Evolutionary conservation across 257 asterid species (phyloP).

Genomic region (Nicotiana sylvestris): DNA sequence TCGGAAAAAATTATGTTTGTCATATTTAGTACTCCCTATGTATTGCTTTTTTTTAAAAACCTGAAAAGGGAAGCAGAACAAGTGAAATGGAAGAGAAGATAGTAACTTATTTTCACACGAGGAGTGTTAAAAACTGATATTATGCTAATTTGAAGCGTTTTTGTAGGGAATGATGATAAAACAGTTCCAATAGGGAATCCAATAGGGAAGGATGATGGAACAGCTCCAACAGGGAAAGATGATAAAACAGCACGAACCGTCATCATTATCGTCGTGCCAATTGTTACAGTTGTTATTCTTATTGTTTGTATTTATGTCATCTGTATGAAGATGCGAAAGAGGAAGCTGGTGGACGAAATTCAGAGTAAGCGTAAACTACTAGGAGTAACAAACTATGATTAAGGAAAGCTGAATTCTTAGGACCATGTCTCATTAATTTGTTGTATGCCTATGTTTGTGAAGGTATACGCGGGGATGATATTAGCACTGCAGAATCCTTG

Average conservation of each 20-base stretch:
- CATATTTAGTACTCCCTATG: too few relatives aligned
- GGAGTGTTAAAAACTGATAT: neutral
- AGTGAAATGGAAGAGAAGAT: neutral
- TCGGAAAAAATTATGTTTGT: neutral
- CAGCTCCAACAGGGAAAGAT: neutral
- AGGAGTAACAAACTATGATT: too few relatives aligned
- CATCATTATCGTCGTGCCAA: neutral
- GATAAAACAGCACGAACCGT: neutral
- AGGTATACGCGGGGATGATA: neutral
- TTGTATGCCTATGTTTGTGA: neutral
- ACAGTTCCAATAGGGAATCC: neutral
- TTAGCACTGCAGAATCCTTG: conserved; percentile 14
- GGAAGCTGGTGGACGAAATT: neutral
- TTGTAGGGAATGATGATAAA: conserved; percentile 2
- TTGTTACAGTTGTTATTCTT: neutral
- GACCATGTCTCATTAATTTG: neutral
- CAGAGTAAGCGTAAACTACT: neutral
- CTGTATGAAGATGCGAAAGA: neutral
- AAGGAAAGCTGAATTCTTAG: neutral
- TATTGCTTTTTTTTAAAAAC: too few relatives aligned
- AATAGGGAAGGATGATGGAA: neutral
- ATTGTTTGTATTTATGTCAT: neutral
- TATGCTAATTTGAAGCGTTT: neutral
- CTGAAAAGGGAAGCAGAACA: too few relatives aligned
- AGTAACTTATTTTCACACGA: too few relatives aligned